A percentile compares a stretch with the other conserved stretches of the same genome.
Evolutionary conservation across 192 early-diverging fungal genomes (phyloP).

Genomic region (Linnemannia exigua): DNA sequence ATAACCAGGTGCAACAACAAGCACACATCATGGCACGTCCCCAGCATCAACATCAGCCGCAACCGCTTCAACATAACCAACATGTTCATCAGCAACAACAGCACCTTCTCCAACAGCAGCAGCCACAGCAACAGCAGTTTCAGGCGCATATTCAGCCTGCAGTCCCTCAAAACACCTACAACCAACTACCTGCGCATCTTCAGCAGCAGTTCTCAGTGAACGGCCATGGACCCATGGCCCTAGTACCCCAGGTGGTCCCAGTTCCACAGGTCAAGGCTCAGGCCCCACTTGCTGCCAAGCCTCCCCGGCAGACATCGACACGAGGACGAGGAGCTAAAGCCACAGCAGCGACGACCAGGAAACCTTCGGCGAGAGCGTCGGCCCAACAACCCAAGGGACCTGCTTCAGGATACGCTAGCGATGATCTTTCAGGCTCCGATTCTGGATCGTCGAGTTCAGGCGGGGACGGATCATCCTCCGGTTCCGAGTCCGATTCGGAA

Average conservation of each 20-base stretch:
- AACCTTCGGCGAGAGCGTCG: constrained; percentile 25
- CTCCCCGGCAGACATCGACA: constrained; percentile 18
- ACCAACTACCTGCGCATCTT: constrained; percentile 47
- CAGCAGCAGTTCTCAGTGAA: constrained; percentile 47
- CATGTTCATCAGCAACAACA: constrained; percentile 39
- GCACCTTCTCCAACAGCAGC: constrained; percentile 22
- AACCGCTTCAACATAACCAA: constrained; percentile 10
- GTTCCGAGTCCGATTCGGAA: constrained; percentile 48
- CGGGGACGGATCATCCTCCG: constrained; percentile 23
- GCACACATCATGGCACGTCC: constrained; percentile 32
- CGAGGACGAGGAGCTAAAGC: constrained; percentile 37
- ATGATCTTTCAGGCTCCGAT: constrained; percentile 41
- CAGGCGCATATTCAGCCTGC: constrained; percentile 21
- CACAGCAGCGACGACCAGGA: constrained; percentile 21
- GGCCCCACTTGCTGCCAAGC: constrained; percentile 12
- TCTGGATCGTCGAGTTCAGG: constrained; percentile 45
- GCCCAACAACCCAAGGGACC: constrained; percentile 18
- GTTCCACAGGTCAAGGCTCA: not conserved
- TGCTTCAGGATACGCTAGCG: constrained; percentile 18
- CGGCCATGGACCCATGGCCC: constrained; percentile 9
- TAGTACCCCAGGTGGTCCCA: not conserved
- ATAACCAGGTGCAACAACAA: constrained; percentile 15
- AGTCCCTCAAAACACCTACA: constrained; percentile 36
- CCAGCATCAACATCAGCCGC: constrained; percentile 6
- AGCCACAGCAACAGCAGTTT: constrained; percentile 16